Evolutionary conservation across 2,329 filamentous ascomycete species (phyloP), one percentile per base, ranked within the genome.

Genomic region (Pseudocercospora pini-densiflorae): DNA sequence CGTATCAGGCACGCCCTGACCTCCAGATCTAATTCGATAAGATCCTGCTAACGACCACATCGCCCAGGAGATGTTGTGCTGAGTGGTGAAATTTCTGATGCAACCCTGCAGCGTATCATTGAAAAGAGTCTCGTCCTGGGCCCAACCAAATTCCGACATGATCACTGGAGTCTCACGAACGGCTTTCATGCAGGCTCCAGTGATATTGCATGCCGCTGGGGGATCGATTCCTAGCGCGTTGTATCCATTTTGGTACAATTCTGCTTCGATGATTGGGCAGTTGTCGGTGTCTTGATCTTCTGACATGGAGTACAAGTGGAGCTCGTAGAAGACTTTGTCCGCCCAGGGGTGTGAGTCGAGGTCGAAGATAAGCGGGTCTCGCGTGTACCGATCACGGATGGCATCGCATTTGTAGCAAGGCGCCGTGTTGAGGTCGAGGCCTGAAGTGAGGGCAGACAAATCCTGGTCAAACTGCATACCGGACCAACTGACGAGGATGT

Each of bases 1-100:
- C 0, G 80, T 82, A 72, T 85, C 83, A 5, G 74, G 72, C 6
- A 84, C 73, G 3, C 79, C 81, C 72, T 85, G 83, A 0, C 75
- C 78, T 24, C 83, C 83, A 5, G 77, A 79, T 14, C 83, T 73
- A 49, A 83, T 78, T 36, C 83, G 77, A 69, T 83, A 85, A 57
- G 80, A 82, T 0, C 83, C 84, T 0, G 83, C 83, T 53, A 85
- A 73, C 58, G 77, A 76, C 83, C 84, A 85, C 76, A 84, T 80
- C 68, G 82, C 81, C 83, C 83, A 85, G 73, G 81, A 82, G 29
- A 85, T 76, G 24, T 77, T 70, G 66, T 85, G 76, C 70, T 79
- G 77, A 62, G 78, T 72, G 16, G 83, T 84, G 73, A 79, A 85
- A 16, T 80, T 78, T 33, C 76, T 75, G 61, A 85, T 72, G 69